Conservation (phyloP, 768 basidiomycete genomes). For the Mycena floridula region DNA sequence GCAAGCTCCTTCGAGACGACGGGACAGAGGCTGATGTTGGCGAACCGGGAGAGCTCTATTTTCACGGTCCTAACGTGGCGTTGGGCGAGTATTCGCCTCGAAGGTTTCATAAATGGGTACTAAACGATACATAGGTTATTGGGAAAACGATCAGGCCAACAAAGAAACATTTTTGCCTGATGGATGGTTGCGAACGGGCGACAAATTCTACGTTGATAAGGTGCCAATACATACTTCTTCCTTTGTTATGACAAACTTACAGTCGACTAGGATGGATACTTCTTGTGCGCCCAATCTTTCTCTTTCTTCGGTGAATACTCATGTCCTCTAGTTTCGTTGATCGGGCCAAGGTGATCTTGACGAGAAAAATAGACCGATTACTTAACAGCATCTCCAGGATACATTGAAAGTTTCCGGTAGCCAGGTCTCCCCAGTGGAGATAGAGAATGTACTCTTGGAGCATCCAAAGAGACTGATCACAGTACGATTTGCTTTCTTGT, state of each 20-base stretch:
- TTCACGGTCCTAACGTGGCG: conserved; percentile 49
- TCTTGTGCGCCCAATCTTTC: conserved; percentile 44
- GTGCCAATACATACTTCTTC: too few relatives aligned
- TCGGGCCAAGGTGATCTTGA: conserved; percentile 66
- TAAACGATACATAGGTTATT: too few relatives aligned
- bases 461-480: conserved; percentile 56
- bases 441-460: conserved; percentile 58
- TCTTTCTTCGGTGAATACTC: neutral
- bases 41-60: conserved; percentile 63
- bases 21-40: conserved; percentile 45
- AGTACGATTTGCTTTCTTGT: too few relatives aligned
- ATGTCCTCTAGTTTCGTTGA: conserved; percentile 55
- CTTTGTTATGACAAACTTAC: too few relatives aligned
- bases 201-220: conserved; percentile 57
- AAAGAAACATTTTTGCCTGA: conserved; percentile 59
- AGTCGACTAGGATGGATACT: conserved; percentile 51
- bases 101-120: too few relatives aligned
- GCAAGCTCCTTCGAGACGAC: conserved; percentile 53
- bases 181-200: conserved; percentile 76
- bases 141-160: conserved; percentile 64
- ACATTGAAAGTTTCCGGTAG: conserved; percentile 74
- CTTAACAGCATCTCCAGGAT: too few relatives aligned
- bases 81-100: too few relatives aligned
- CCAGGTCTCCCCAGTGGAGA: conserved; percentile 78
- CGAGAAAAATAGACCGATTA: neutral